Conservation (phyloP, 768 basidiomycete species). For the Mycena rebaudengoi region DNA sequence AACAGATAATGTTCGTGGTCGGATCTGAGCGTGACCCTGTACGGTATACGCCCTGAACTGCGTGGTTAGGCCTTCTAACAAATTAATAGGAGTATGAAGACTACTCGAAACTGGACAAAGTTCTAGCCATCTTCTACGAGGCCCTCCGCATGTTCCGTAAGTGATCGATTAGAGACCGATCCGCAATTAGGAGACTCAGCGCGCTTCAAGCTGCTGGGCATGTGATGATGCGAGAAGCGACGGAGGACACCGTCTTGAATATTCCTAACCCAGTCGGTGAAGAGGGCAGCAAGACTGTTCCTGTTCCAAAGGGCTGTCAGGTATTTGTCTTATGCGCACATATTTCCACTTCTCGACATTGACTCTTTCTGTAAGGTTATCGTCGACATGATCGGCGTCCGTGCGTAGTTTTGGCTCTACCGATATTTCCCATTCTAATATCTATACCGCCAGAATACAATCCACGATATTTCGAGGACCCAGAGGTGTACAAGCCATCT, state of each 20-base stretch:
- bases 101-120: constrained; percentile 32
- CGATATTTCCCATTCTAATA: not conserved
- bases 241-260: constrained; percentile 37
- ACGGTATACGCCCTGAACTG: not conserved
- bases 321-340: too few species aligned
- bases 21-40: constrained; percentile 46
- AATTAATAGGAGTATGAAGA: constrained; percentile 25
- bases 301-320: constrained; percentile 30
- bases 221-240: constrained; percentile 35
- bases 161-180: not conserved
- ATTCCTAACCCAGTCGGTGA: constrained; percentile 36
- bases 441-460: constrained; percentile 52
- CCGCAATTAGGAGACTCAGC: not conserved
- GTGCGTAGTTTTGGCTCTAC: constrained; percentile 26
- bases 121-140: constrained; percentile 41
- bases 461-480: constrained; percentile 57
- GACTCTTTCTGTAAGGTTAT: constrained; percentile 20
- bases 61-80: not conserved
- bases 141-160: constrained; percentile 41
- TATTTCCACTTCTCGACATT: too few species aligned
- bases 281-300: constrained; percentile 31
- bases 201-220: constrained; percentile 28
- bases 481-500: constrained; percentile 57
- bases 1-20: constrained; percentile 52
- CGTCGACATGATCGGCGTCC: constrained; percentile 38